Evolutionary conservation across 306 rosid genomes (phyloP).

Genomic region (Cicer yamashitae): DNA sequence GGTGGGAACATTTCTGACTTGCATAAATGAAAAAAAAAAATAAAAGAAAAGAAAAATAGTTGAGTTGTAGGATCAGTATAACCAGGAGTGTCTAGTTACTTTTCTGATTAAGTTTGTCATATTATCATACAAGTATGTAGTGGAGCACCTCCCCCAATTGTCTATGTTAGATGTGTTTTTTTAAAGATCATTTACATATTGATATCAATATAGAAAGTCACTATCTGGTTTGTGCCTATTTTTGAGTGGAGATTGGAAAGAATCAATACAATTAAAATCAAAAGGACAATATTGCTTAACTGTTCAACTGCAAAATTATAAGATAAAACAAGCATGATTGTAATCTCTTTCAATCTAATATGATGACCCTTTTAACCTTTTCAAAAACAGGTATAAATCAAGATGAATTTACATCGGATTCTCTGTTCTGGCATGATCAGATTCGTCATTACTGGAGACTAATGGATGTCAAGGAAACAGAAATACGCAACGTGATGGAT

Average conservation of each 20-base stretch:
- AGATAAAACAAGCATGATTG: conserved; percentile 22
- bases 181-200: neutral
- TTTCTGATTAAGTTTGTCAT: conserved; percentile 8
- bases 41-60: neutral
- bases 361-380: conserved; percentile 38
- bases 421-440: conserved; percentile 78
- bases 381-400: conserved; percentile 61
- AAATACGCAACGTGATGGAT: conserved; percentile 90
- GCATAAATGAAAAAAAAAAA: neutral
- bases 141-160: conserved; percentile 5
- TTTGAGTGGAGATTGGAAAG: neutral
- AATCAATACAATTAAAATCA: neutral
- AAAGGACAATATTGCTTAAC: conserved; percentile 12
- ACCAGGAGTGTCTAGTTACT: neutral
- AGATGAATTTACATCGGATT: conserved; percentile 67
- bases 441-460: conserved; percentile 72
- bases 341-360: conserved; percentile 33
- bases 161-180: neutral
- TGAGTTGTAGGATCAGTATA: conserved; percentile 9
- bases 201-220: neutral
- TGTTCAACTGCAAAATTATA: neutral
- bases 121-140: conserved; percentile 24
- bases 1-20: neutral
- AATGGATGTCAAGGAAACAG: conserved; percentile 64
- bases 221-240: conserved; percentile 4